Evolutionary conservation across 176 grass and related monocot species (phyloP), one percentile per base, ranked within the genome.

Genomic region (Dendrocalamus sinicus): DNA sequence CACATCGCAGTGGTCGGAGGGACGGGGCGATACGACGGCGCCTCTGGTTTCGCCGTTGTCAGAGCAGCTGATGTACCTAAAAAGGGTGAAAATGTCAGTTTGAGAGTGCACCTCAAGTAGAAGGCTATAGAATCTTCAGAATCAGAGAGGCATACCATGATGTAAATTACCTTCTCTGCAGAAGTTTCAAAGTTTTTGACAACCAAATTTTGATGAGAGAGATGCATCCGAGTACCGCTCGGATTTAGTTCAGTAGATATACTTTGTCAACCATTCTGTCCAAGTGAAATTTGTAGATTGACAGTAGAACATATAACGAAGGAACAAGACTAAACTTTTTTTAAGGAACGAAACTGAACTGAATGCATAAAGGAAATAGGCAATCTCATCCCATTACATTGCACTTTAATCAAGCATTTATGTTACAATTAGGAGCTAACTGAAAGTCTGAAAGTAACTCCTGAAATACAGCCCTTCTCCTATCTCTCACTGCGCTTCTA

Each of bases 1-100:
- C 92, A 94, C 20, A 76, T 99, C 66, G 86, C 92, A 2, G 85
- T 99, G 2, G 84, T 99, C 43, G 89, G 97, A 76, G 97, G 94
- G 71, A 88, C 88, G 17, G 92, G 92, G 3, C 83, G 83, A 55
- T 96, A 87, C 54, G 24, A 77, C 28, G 55, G 82, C 6, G 82
- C 76, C 19, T 77, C 89, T 12, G 96, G 94, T 7, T 86, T 94
- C 43, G 89, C 93, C 6, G 65, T 87, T 48, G 51, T 94, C 73
- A 85, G 77, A 60, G 63, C 41, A 9, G 73, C 47, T 13, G 54
- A 0, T 61, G 54, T 20, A 13, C 26, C 63, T 86, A 46, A 73
- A 76, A 48, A 14, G 23, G 7, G 71, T 52, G 16, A 19, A 40
- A 61, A 78, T 30, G 40, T 58, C 43, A 83, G 68, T 23, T 91